These are phyloP conservation scores for Alternaria viburni DNA, from an alignment of 2,329 filamentous ascomycete species.

Conservation along the genomic window DNA sequence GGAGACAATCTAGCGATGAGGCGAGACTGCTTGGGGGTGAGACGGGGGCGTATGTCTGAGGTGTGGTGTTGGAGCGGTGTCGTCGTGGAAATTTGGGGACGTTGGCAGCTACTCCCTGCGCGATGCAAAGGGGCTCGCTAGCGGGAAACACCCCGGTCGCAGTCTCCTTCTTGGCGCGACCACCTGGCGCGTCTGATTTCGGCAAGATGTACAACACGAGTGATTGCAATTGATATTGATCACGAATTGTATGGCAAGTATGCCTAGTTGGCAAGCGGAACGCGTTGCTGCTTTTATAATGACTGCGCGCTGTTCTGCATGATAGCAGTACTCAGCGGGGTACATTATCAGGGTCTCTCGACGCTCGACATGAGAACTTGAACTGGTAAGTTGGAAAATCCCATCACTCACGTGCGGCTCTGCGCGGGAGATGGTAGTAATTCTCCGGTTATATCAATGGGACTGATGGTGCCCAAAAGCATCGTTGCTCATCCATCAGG, in stretches of 20 bases:
- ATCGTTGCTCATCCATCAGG: background rate
- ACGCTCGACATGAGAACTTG: background rate
- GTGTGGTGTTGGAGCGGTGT: conserved; percentile 38
- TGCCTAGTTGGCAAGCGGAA: no score
- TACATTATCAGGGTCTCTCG: background rate
- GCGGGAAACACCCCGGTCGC: conserved; percentile 38
- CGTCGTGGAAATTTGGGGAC: conserved; percentile 50
- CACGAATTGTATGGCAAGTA: background rate
- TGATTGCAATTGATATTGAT: background rate
- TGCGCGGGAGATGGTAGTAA: background rate
- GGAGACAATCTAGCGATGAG: conserved; percentile 25
- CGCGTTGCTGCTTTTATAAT: background rate
- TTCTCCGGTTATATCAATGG: background rate
- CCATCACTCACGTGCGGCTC: background rate
- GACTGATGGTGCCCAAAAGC: background rate
- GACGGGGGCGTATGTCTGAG: conserved; percentile 29
- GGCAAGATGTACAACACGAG: conserved; percentile 17
- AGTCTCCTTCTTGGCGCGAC: conserved; percentile 37
- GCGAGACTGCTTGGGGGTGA: conserved; percentile 30
- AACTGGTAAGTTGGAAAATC: background rate
- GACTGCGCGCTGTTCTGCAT: background rate
- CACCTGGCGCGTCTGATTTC: conserved; percentile 31
- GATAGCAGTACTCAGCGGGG: background rate
- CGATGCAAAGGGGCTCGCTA: conserved; percentile 52
- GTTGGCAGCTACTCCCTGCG: conserved; percentile 47